phyloP scores from a whole-genome alignment of 2,329 filamentous ascomycete species.

The Diaporthe humulicola region DNA sequence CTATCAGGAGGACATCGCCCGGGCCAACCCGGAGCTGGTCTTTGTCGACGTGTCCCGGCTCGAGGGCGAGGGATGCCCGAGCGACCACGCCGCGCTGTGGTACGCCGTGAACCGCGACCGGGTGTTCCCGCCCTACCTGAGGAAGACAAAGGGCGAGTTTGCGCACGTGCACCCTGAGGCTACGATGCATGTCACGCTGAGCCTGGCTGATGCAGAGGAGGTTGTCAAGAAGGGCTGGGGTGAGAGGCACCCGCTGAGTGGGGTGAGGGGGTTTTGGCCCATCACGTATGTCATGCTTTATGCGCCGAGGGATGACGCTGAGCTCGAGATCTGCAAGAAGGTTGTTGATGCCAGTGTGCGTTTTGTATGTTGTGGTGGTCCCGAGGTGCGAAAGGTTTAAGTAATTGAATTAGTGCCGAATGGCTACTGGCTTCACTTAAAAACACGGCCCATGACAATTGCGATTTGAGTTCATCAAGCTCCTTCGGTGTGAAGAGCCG shows the following conservation, averaged over 20 bases:
- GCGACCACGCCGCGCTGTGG: conserved; percentile 41
- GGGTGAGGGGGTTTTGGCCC: conserved; percentile 46
- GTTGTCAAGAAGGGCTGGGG: conserved; percentile 55
- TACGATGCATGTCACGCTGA: conserved; percentile 54
- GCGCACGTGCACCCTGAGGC: conserved; percentile 55
- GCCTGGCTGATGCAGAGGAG: conserved; percentile 52
- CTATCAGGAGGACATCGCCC: conserved; percentile 45
- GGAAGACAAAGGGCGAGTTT: conserved; percentile 49
- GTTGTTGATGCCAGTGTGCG: conserved; percentile 42
- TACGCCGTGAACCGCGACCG: conserved; percentile 47
- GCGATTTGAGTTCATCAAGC: neutral
- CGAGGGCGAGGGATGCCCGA: conserved; percentile 49
- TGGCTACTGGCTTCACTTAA: neutral
- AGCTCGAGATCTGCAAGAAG: conserved; percentile 50
- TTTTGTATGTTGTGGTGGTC: conserved; percentile 34
- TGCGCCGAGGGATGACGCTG: conserved; percentile 53
- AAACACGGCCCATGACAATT: neutral
- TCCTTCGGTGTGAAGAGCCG: too few species aligned
- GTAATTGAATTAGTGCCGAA: neutral
- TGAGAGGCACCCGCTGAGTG: conserved; percentile 54
- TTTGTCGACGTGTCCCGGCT: conserved; percentile 47
- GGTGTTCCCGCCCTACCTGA: conserved; percentile 40
- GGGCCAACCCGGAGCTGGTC: conserved; percentile 48
- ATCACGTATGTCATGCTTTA: conserved; percentile 57
- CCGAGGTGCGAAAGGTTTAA: neutral